Evolutionary conservation across 495 filamentous ascomycete genomes (phyloP), one percentile per base, ranked within the genome.

Genomic region (Aspergillus indologenus): DNA sequence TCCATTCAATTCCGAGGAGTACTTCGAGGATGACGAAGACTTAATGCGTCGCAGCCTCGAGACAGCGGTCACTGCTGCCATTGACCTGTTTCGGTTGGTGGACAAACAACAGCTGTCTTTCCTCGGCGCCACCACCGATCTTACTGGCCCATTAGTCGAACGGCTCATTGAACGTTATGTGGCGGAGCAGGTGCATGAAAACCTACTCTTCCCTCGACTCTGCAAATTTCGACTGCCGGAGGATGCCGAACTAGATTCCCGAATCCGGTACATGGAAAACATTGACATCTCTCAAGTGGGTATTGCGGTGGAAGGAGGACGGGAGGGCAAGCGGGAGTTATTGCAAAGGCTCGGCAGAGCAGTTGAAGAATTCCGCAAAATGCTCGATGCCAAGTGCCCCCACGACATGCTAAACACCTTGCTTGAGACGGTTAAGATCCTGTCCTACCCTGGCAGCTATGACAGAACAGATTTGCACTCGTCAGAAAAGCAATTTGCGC

Each of bases 271-370:
- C 65, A 97, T 97, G 90, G 85, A 90, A 63, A 87, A 87, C 68
- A 87, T 99, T 54, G 94, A 99, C 68, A 87, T 99, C 45, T 91
- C 91, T 2, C 95, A 99, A 72, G 84, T 98, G 26, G 95, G 95
- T 2, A 91, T 98, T 45, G 77, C 82, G 17, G 87, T 95, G 45
- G 88, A 91, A 56, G 86, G 84, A 21, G 90, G 90, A 1, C 79
- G 78, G 42, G 75, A 77, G 60, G 87, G 82, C 12, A 96, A 91
- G 65, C 82, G 87, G 54, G 87, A 90, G 65, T 75, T 96, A 22
- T 80, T 87, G 14, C 74, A 81, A 15, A 82, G 91, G 23, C 78
- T 99, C 6, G 78, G 80, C 8, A 85, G 82, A 58, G 95, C 89
- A 2, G 89, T 96, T 7, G 91, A 96, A 48, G 90, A 91, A 58